Base-by-base conservation (phyloP, 164 flowering plant genomes). In the Pachysandra terminalis region DNA sequence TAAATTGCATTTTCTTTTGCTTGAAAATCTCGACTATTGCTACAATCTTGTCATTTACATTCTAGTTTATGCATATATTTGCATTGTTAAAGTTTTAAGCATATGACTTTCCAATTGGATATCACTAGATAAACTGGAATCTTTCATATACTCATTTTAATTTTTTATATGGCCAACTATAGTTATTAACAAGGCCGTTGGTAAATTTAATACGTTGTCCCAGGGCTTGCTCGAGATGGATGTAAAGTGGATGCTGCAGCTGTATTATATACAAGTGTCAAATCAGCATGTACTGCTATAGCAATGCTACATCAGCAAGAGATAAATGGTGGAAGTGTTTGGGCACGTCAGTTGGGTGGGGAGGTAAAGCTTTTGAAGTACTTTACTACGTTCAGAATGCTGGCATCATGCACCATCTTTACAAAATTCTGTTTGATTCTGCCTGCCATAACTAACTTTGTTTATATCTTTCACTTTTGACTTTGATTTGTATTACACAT, bases 311-410 rank as follows among this genome's bases (percentile, higher is more conserved):
- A 95, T 77, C 90, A 89, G 71, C 87, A 83, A 76, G 84, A 81
- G 83, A 84, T 92, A 66, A 79, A 83, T 40, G 96, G 93, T 26
- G 86, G 77, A 37, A 60, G 37, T 65, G 79, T 95, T 74, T 95
- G 99, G 99, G 99, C 97, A 25, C 96, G 99, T 3, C 99, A 95
- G 67, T 76, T 95, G 40, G 99, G 97, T 67, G 99, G 99, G 56
- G 99, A 95, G 98, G 99, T 95, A 68, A 56, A 59, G 13, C 5
- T n/a, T 56, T 1, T 45, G 40, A 28, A 19, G 56, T 51, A 9
- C 21, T 15, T 59, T n/a, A n/a, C n/a, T n/a, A n/a, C n/a, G n/a
- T n/a, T 16, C 63, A 24, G 17, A 55, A 66, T 70, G 59, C 23
- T 26, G 16, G 59, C 55, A 4, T 45, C 37, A 45, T 45, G 1